phyloP scores from a whole-genome alignment of 371 early-diverging fungal genomes.

The Entomophthora muscae region DNA sequence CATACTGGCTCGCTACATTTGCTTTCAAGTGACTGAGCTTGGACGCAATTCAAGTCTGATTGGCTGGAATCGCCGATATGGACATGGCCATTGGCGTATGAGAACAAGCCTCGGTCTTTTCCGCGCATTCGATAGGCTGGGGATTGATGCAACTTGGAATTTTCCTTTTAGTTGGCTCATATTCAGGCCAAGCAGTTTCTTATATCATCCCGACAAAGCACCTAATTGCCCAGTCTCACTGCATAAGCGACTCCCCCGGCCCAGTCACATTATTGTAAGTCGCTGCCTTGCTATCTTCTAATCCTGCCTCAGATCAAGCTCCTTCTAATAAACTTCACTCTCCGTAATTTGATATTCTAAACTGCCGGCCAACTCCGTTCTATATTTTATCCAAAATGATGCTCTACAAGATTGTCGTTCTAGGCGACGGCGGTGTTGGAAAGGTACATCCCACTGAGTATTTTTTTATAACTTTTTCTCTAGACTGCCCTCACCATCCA shows the following conservation, averaged over 20 bases:
- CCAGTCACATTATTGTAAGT: neutral
- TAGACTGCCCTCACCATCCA: conserved; percentile 14
- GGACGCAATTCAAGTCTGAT: no score
- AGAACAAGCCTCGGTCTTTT: neutral
- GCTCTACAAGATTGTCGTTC: conserved; percentile 15
- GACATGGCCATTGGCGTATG: neutral
- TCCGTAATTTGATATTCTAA: neutral
- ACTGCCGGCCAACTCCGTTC: neutral
- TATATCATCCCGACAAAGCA: neutral
- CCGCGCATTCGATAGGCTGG: neutral
- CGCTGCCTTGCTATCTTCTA: neutral
- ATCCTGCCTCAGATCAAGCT: neutral
- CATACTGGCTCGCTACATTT: no score
- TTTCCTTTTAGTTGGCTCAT: neutral
- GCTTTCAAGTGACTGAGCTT: no score
- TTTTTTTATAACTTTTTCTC: neutral
- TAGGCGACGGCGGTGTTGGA: conserved; percentile 16
- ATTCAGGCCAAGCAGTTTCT: neutral
- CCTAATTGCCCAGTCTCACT: neutral
- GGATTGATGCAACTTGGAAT: neutral
- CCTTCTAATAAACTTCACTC: neutral
- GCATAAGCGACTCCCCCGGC: neutral
- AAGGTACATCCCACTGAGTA: conserved; percentile 11
- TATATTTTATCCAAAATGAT: conserved; percentile 1
- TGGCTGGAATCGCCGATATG: neutral